These are phyloP conservation scores for Penicillium thymicola DNA, from an alignment of 2,329 filamentous ascomycete species.

Conservation along the genomic window DNA sequence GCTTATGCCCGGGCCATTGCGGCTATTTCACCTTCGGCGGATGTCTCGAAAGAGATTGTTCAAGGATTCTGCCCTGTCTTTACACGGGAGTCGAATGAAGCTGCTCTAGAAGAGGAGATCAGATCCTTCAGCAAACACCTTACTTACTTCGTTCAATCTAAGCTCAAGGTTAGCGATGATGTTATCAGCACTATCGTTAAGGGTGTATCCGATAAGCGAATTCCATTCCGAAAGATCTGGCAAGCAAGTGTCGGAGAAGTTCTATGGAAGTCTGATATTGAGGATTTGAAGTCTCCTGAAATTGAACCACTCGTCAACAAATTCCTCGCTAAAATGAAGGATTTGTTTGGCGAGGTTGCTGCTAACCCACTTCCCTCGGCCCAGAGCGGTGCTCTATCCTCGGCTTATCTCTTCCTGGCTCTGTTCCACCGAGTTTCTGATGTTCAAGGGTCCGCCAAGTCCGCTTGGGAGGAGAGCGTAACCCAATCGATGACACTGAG, in stretches of 20 bases:
- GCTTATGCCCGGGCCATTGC: slow-evolving; percentile 78
- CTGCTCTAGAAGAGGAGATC: slow-evolving; percentile 72
- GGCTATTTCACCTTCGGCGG: slow-evolving; percentile 57
- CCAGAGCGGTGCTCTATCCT: slow-evolving; percentile 78
- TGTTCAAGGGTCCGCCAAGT: slow-evolving; percentile 53
- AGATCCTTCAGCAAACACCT: slow-evolving; percentile 66
- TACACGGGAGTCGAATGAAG: slow-evolving; percentile 84
- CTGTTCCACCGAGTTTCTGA: slow-evolving; percentile 56
- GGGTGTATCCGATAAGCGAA: slow-evolving; percentile 80
- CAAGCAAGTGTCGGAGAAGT: slow-evolving; percentile 69
- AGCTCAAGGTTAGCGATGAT: slow-evolving; percentile 60
- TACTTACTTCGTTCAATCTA: slow-evolving; percentile 59
- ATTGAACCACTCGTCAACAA: slow-evolving; percentile 49
- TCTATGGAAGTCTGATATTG: slow-evolving; percentile 55
- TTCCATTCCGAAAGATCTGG: slow-evolving; percentile 75
- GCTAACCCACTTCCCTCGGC: slow-evolving; percentile 74
- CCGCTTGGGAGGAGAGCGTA: slow-evolving; percentile 49
- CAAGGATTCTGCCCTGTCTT: slow-evolving; percentile 65
- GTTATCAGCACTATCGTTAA: slow-evolving; percentile 71
- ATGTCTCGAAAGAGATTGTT: slow-evolving; percentile 65
- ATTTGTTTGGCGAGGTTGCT: slow-evolving; percentile 72
- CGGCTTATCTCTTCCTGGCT: slow-evolving; percentile 70
- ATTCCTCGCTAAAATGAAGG: slow-evolving; percentile 50
- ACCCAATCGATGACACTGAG: slow-evolving; percentile 65
- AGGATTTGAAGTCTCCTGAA: slow-evolving; percentile 49